Evolutionary conservation across 2,329 filamentous ascomycete species (phyloP).

Genomic region (Coniochaeta prunicola): DNA sequence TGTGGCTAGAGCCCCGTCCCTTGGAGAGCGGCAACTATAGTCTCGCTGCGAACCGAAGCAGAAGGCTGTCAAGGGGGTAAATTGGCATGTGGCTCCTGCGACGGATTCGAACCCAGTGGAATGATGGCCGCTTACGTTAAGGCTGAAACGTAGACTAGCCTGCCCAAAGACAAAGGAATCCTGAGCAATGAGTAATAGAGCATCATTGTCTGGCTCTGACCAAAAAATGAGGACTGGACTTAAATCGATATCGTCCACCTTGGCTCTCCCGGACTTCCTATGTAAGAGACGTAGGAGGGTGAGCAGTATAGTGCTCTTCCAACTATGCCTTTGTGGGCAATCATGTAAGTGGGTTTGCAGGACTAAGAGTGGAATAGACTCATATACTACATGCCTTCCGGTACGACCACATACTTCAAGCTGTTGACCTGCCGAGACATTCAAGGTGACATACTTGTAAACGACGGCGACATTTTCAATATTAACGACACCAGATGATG

Average conservation of each 20-base stretch:
- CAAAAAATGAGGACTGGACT: neutral
- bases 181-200: neutral
- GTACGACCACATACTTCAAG: neutral
- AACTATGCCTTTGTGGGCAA: neutral
- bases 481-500: neutral
- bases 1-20: neutral
- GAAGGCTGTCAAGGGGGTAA: neutral
- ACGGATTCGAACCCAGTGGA: neutral
- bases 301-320: conserved; percentile 1
- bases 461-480: neutral
- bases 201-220: neutral
- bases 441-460: neutral
- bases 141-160: neutral
- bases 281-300: neutral
- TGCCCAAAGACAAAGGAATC: neutral
- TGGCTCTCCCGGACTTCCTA: neutral
- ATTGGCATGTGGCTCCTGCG: neutral
- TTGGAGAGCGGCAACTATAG: neutral
- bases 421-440: neutral
- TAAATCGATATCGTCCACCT: neutral
- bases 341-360: neutral
- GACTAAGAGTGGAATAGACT: neutral
- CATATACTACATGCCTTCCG: neutral
- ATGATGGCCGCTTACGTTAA: neutral
- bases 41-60: neutral